Evolutionary conservation across 225 moss, liverwort and hornwort genomes (phyloP), one percentile per base, ranked within the genome.

Genomic region (Sphagnum contortum): DNA sequence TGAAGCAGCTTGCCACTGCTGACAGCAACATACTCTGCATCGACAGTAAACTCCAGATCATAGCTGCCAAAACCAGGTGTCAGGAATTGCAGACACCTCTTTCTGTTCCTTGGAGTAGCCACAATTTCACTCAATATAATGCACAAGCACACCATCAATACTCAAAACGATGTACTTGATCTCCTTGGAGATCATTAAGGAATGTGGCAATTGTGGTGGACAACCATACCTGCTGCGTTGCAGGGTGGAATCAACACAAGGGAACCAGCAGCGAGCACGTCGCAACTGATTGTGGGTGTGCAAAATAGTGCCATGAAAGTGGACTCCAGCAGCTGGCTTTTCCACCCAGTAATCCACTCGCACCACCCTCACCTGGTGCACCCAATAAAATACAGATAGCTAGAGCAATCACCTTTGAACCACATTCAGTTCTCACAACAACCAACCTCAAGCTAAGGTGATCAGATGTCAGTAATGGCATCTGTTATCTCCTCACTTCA

Each of bases 211-310:
- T 29, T 29, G 29, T 29, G 29, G 29, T 29, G 29, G 29, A 29
- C 29, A 29, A 29, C 29, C 49, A 68, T 84, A 94, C 94, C 94
- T 94, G 85, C 96, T 90, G 66, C 88, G 93, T 63, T 92, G 90
- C 65, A 77, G 69, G 56, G 83, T 75, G 48, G 93, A 91, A 72
- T 98, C 98, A 50, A 98, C 91, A 81, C 98, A 98, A 60, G 98
- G 98, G 84, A 98, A 98, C 98, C 93, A 98, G 72, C 98, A 93
- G 55, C 93, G 91, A 57, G 93, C 86, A 69, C 91, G 87, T 71
- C 98, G 81, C 75, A 93, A 73, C 71, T 93, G 98, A 78, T 85
- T 98, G 59, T 91, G 79, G 12, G 91, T 93, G 67, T 89, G 82
- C 53, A 98, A 80, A 57, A 86, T 64, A 59, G 77, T 80, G 50